Conservation (phyloP, 257 asterid genomes). For the Cynanchum wilfordii region DNA sequence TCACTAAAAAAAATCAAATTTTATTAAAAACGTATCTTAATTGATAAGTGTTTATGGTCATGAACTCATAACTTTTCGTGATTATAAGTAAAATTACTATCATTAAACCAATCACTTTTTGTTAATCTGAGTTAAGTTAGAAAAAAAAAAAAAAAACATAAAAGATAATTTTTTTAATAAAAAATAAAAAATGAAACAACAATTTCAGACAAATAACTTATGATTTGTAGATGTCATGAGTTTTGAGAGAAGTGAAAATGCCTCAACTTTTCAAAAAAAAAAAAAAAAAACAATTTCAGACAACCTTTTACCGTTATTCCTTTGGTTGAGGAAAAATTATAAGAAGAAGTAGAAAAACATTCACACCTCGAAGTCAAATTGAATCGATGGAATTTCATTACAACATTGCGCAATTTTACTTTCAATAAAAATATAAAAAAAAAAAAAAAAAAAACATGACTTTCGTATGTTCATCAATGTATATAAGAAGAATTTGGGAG, state of each 20-base stretch:
- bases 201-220: background rate
- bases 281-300: slow-evolving; percentile 3
- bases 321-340: background rate
- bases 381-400: background rate
- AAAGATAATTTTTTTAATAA: too few species aligned
- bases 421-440: slow-evolving; percentile 9
- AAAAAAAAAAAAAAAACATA: slow-evolving; percentile 2
- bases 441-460: too few species aligned
- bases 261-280: too few species aligned
- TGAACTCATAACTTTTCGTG: too few species aligned
- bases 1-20: too few species aligned
- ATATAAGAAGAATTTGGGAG: background rate
- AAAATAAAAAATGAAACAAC: slow-evolving; percentile 6
- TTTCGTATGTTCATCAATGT: slow-evolving; percentile 8
- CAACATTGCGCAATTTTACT: slow-evolving; percentile 22
- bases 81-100: too few species aligned
- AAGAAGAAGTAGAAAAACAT: background rate
- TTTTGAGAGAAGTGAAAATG: too few species aligned
- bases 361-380: slow-evolving; percentile 22
- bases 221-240: too few species aligned
- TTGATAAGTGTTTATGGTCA: too few species aligned
- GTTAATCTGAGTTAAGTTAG: too few species aligned
- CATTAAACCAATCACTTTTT: background rate
- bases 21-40: too few species aligned
- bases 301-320: slow-evolving; percentile 2